Evolutionary conservation across 768 basidiomycete genomes (phyloP).

Genomic region (Coprinellus micaceus): DNA sequence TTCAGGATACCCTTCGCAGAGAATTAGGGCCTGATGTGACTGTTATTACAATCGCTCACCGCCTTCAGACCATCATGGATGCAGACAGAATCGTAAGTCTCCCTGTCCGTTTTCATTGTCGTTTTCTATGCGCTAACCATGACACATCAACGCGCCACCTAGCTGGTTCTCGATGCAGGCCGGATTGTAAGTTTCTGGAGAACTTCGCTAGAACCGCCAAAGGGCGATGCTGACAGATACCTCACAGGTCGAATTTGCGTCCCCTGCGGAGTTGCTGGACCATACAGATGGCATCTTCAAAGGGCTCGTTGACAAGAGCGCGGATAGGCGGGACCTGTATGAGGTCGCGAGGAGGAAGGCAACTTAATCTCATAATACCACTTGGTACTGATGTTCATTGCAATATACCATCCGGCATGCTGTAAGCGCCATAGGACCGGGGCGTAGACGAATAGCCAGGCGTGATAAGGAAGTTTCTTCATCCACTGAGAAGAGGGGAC

Average conservation of each 20-base stretch:
- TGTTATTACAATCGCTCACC: constrained; percentile 64
- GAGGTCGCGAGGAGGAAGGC: constrained; percentile 7
- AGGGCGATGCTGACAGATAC: neutral
- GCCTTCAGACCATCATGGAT: constrained; percentile 61
- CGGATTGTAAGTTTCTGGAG: constrained; percentile 21
- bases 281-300: constrained; percentile 50
- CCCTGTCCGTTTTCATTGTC: neutral
- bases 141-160: neutral
- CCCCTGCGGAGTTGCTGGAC: constrained; percentile 46
- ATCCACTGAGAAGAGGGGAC: too few relatives aligned
- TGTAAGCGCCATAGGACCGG: too few relatives aligned
- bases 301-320: constrained; percentile 55
- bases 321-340: constrained; percentile 46
- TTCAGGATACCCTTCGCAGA: constrained; percentile 61
- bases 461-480: too few relatives aligned
- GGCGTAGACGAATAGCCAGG: too few relatives aligned
- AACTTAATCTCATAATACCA: neutral
- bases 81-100: constrained; percentile 45
- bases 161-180: constrained; percentile 49
- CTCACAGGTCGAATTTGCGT: constrained; percentile 50
- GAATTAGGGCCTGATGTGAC: constrained; percentile 58
- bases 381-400: too few relatives aligned
- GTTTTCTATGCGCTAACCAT: neutral
- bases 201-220: neutral
- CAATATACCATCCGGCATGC: too few relatives aligned